Percentiles rank a stretch among this genome's conserved stretches.
Conservation (phyloP, 2,329 filamentous ascomycete species). For the Cyphellophora europaea region DNA sequence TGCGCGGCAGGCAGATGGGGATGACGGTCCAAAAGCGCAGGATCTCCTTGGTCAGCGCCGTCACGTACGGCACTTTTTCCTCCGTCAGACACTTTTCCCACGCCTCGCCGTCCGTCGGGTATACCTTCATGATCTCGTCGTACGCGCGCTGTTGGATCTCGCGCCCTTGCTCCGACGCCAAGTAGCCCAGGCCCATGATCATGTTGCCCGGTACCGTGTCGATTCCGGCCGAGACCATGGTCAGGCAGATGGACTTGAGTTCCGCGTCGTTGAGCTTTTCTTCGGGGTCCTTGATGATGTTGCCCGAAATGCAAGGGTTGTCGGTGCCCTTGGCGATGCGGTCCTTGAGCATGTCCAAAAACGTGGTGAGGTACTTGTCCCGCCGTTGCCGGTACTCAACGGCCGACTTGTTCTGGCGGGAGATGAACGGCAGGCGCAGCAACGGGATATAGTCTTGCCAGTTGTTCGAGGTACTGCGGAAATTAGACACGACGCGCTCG, state of each 20-base stretch:
- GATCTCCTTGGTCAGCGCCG: conserved; percentile 68
- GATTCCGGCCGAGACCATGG: conserved; percentile 72
- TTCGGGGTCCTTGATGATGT: conserved; percentile 61
- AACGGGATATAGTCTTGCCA: conserved; percentile 79
- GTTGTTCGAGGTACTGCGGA: conserved; percentile 71
- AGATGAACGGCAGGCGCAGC: conserved; percentile 53
- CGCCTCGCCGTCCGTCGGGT: conserved; percentile 60
- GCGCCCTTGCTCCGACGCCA: conserved; percentile 59
- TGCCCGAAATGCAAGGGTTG: conserved; percentile 59
- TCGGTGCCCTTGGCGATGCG: conserved; percentile 54
- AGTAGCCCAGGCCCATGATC: conserved; percentile 69
- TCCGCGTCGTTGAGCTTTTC: conserved; percentile 63
- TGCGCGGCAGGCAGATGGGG: conserved; percentile 65
- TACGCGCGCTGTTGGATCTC: conserved; percentile 62
- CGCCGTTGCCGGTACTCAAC: conserved; percentile 57
- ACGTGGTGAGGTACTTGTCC: conserved; percentile 54
- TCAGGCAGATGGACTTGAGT: conserved; percentile 70
- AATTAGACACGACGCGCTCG: conserved; percentile 65
- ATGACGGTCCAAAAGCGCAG: conserved; percentile 73
- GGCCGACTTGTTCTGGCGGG: conserved; percentile 50
- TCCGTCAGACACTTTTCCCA: conserved; percentile 65
- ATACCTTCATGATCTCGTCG: conserved; percentile 59
- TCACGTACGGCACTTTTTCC: conserved; percentile 68
- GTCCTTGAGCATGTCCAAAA: conserved; percentile 52
- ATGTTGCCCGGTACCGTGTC: conserved; percentile 74